Percentiles rank a stretch among this genome's conserved stretches.
phyloP scores from a whole-genome alignment of 2,329 filamentous ascomycete species.

The Pyrenophora seminiperda region DNA sequence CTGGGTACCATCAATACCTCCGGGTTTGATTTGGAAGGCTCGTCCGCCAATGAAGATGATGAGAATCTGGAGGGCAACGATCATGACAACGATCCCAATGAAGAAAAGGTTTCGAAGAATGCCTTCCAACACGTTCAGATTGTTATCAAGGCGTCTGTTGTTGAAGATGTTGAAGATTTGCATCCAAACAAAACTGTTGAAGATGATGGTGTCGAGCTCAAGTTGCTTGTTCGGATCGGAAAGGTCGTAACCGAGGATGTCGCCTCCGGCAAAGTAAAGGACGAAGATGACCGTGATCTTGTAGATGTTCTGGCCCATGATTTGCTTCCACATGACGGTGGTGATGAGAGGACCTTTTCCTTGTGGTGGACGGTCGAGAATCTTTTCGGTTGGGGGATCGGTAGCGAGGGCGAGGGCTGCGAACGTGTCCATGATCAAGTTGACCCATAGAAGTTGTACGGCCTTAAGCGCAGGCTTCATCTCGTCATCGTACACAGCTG shows the following conservation, averaged over 20 bases:
- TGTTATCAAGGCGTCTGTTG: slow-evolving; percentile 66
- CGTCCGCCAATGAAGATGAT: slow-evolving; percentile 64
- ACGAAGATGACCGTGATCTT: slow-evolving; percentile 64
- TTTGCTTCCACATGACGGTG: slow-evolving; percentile 67
- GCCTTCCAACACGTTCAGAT: slow-evolving; percentile 66
- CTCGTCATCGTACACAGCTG: slow-evolving; percentile 76
- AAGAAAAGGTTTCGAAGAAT: slow-evolving; percentile 63
- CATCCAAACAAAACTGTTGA: slow-evolving; percentile 75
- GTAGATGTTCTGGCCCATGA: slow-evolving; percentile 65
- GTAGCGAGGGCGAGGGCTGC: slow-evolving; percentile 95
- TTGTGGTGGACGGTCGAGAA: slow-evolving; percentile 87
- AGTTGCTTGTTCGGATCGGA: slow-evolving; percentile 44
- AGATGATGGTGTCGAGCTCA: slow-evolving; percentile 65
- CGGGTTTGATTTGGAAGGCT: slow-evolving; percentile 58
- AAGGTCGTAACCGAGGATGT: slow-evolving; percentile 60
- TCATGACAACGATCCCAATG: slow-evolving; percentile 61
- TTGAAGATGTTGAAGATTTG: slow-evolving; percentile 75
- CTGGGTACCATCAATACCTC: slow-evolving; percentile 61
- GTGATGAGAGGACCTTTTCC: slow-evolving; percentile 82
- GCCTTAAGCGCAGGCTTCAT: slow-evolving; percentile 96
- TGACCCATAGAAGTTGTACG: slow-evolving; percentile 96
- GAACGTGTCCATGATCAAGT: slow-evolving; percentile 93
- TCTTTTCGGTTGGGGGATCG: slow-evolving; percentile 92
- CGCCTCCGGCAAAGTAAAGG: slow-evolving; percentile 64
- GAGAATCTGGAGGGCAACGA: slow-evolving; percentile 62